A percentile compares a stretch with the other conserved stretches of the same genome.
These are phyloP conservation scores for Lepidium africanum DNA, from an alignment of 345 rosid species.

Conservation along the genomic window DNA sequence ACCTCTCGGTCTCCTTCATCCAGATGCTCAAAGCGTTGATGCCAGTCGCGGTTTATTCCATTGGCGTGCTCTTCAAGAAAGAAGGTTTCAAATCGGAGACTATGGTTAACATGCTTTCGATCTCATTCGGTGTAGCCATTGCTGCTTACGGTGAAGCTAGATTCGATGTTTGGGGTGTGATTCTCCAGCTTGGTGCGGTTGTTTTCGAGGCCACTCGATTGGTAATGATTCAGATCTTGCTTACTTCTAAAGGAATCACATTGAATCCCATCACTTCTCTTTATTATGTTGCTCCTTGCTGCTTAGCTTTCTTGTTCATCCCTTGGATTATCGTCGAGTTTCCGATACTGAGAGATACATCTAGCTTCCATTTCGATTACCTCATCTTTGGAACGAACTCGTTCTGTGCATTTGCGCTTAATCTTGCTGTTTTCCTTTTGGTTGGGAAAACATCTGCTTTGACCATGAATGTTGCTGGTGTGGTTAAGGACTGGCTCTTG, in stretches of 20 bases:
- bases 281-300: conserved; percentile 61
- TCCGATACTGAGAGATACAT: conserved; percentile 42
- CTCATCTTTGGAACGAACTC: conserved; percentile 52
- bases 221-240: conserved; percentile 59
- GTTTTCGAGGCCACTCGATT: conserved; percentile 55
- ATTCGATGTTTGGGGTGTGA: conserved; percentile 53
- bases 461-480: conserved; percentile 88
- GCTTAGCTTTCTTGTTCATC: conserved; percentile 43
- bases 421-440: conserved; percentile 69
- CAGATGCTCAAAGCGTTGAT: conserved; percentile 95
- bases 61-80: conserved; percentile 41
- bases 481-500: conserved; percentile 74
- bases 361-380: conserved; percentile 55
- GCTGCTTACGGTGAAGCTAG: conserved; percentile 66
- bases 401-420: conserved; percentile 62
- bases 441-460: conserved; percentile 77
- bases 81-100: conserved; percentile 42
- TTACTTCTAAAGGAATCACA: conserved; percentile 45
- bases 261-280: conserved; percentile 58
- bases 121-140: conserved; percentile 54
- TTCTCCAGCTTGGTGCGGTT: conserved; percentile 55
- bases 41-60: conserved; percentile 95
- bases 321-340: conserved; percentile 59
- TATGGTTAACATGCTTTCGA: conserved; percentile 55
- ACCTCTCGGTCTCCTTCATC: conserved; percentile 87